Evolutionary conservation across 345 rosid species (phyloP).

Genomic region (Hibiscus mutabilis): DNA sequence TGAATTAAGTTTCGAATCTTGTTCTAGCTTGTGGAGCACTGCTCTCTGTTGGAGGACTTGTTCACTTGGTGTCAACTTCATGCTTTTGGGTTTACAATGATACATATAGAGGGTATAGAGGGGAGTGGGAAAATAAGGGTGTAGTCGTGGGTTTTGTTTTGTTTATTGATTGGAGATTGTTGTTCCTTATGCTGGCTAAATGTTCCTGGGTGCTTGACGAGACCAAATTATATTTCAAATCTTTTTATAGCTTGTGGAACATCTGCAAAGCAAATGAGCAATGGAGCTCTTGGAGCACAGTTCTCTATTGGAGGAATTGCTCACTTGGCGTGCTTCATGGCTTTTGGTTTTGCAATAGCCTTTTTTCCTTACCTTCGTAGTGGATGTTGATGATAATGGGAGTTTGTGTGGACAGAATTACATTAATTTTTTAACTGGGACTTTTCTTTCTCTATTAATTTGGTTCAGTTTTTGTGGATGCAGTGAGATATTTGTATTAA

Average conservation of each 20-base stretch:
- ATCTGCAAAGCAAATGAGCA: conserved; percentile 69
- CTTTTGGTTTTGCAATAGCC: conserved; percentile 23
- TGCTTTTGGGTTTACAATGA: conserved; percentile 52
- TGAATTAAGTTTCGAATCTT: conserved; percentile 12
- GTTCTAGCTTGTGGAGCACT: conserved; percentile 80
- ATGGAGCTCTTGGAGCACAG: conserved; percentile 90
- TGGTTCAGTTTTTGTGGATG: conserved; percentile 21
- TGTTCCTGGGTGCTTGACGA: neutral
- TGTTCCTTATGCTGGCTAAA: conserved; percentile 46
- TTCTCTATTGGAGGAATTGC: conserved; percentile 74
- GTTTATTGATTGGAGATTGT: conserved; percentile 56
- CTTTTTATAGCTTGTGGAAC: conserved; percentile 74
- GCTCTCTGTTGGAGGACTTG: conserved; percentile 75
- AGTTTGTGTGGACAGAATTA: conserved; percentile 25
- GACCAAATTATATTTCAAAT: neutral
- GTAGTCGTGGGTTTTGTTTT: conserved; percentile 53
- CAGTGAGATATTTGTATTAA: conserved; percentile 26
- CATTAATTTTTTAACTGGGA: conserved; percentile 4
- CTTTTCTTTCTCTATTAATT: conserved; percentile 19
- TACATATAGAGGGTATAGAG: conserved; percentile 85
- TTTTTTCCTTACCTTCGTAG: conserved; percentile 17
- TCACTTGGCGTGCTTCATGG: conserved; percentile 76
- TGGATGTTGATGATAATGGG: conserved; percentile 27
- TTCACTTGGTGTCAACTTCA: conserved; percentile 83
- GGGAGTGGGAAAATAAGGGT: conserved; percentile 87